phyloP scores from a whole-genome alignment of 1,284 basidiomycete genomes.

The Malassezia caprae region DNA sequence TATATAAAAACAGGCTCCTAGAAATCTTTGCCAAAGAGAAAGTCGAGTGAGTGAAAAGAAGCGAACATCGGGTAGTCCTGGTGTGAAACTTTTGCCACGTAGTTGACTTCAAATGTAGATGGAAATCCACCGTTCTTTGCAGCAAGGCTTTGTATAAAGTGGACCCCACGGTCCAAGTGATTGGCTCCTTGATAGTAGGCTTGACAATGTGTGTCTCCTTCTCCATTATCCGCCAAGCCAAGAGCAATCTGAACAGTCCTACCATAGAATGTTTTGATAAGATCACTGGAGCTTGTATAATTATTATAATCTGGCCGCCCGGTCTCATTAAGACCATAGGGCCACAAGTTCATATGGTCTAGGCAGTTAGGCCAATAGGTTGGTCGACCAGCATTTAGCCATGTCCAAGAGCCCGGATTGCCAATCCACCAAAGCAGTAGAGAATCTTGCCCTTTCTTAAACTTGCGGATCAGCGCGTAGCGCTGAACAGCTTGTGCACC shows the following conservation, averaged over 20 bases:
- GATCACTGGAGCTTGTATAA: slow-evolving; percentile 17
- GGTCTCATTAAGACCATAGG: slow-evolving; percentile 25
- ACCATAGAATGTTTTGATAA: slow-evolving; percentile 26
- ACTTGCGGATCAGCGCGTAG: slow-evolving; percentile 35
- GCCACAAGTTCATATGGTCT: slow-evolving; percentile 22
- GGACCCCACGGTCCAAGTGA: slow-evolving; percentile 33
- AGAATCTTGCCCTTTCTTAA: slow-evolving; percentile 26
- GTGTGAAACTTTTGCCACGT: slow-evolving; percentile 31
- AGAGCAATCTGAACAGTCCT: slow-evolving; percentile 30
- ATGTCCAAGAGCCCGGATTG: slow-evolving; percentile 19
- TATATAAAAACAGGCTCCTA: neutral
- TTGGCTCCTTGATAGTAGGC: slow-evolving; percentile 32
- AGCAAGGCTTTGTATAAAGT: slow-evolving; percentile 23
- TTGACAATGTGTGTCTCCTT: slow-evolving; percentile 29
- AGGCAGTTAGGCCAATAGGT: slow-evolving; percentile 19
- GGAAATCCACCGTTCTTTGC: slow-evolving; percentile 23
- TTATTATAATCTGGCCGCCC: slow-evolving; percentile 24
- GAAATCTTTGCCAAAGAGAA: neutral
- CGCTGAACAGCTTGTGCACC: slow-evolving; percentile 31
- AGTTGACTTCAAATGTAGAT: slow-evolving; percentile 24
- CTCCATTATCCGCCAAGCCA: slow-evolving; percentile 32
- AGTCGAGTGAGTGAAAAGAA: neutral
- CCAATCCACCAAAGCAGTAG: slow-evolving; percentile 19
- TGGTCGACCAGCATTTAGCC: neutral
- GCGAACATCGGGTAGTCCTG: slow-evolving; percentile 29